These are phyloP conservation scores for Umbelopsis vinacea DNA, from an alignment of 192 early-diverging fungal genomes.

Conservation along the genomic window DNA sequence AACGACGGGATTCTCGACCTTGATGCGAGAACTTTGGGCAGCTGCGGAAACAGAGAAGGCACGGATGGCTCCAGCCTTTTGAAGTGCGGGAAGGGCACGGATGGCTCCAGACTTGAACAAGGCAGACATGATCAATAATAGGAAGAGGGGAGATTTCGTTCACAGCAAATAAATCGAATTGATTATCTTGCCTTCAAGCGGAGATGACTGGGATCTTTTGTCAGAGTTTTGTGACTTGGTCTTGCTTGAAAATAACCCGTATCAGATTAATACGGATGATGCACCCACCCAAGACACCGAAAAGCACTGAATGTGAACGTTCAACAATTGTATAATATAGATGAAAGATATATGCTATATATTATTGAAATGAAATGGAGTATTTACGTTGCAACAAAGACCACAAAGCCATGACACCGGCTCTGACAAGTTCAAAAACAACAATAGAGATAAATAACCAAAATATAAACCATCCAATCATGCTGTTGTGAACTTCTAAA, in stretches of 20 bases:
- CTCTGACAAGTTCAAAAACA: conserved; percentile 29
- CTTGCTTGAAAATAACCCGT: too few species aligned
- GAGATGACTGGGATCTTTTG: not conserved
- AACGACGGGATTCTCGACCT: conserved; percentile 92
- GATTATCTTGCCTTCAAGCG: not conserved
- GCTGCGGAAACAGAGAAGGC: conserved; percentile 9
- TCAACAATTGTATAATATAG: not conserved
- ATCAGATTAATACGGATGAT: too few species aligned
- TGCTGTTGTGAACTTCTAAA: conserved; percentile 43
- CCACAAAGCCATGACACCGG: not conserved
- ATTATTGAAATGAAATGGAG: not conserved
- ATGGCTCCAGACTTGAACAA: not conserved
- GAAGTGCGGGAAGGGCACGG: not conserved
- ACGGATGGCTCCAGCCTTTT: conserved; percentile 9
- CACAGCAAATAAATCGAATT: not conserved
- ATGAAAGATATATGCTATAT: not conserved
- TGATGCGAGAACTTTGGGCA: conserved; percentile 58
- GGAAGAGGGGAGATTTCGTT: not conserved
- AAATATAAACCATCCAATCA: conserved; percentile 52
- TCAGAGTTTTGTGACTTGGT: too few species aligned
- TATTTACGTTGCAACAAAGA: not conserved
- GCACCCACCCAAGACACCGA: too few species aligned
- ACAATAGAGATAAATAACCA: conserved; percentile 43
- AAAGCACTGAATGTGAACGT: too few species aligned
- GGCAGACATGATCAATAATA: not conserved